These are phyloP conservation scores for Talaromyces wortmannii DNA, from an alignment of 495 filamentous ascomycete genomes.

Conservation along the genomic window DNA sequence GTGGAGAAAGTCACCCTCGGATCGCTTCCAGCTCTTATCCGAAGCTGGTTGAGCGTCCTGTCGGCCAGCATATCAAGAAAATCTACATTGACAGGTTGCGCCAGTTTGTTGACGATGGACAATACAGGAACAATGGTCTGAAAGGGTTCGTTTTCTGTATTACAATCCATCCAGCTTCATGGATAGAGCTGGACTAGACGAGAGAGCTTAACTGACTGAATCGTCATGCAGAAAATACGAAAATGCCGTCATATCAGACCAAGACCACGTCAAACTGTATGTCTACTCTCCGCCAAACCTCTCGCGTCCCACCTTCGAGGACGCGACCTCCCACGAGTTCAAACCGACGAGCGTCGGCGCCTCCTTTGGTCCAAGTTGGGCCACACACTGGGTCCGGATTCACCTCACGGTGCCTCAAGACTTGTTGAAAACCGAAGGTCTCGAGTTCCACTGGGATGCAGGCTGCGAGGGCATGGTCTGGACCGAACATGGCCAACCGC, in stretches of 20 bases:
- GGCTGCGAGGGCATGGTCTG: constrained; percentile 90
- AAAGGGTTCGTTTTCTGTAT: constrained; percentile 39
- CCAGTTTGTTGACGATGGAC: constrained; percentile 72
- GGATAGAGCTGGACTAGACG: not conserved
- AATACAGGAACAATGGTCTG: constrained; percentile 77
- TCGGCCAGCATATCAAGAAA: constrained; percentile 77
- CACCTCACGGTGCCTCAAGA: constrained; percentile 67
- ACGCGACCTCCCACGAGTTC: constrained; percentile 78
- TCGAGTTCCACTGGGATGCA: constrained; percentile 95
- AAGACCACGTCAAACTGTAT: constrained; percentile 74
- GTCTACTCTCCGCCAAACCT: constrained; percentile 80
- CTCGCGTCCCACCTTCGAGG: constrained; percentile 78
- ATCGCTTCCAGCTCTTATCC: constrained; percentile 43
- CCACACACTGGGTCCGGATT: constrained; percentile 96
- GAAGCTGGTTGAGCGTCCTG: constrained; percentile 50
- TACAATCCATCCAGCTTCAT: not conserved
- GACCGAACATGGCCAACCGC: constrained; percentile 76
- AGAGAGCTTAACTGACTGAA: not conserved
- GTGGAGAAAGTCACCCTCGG: constrained; percentile 37
- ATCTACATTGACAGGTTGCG: constrained; percentile 83
- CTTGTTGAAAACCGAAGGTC: constrained; percentile 60
- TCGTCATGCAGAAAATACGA: constrained; percentile 54
- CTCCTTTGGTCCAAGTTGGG: constrained; percentile 90
- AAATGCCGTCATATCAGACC: constrained; percentile 64
- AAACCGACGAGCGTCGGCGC: constrained; percentile 66